Evolutionary conservation across 768 basidiomycete genomes (phyloP), one percentile per base, ranked within the genome.

Genomic region (Jaapia argillacea): DNA sequence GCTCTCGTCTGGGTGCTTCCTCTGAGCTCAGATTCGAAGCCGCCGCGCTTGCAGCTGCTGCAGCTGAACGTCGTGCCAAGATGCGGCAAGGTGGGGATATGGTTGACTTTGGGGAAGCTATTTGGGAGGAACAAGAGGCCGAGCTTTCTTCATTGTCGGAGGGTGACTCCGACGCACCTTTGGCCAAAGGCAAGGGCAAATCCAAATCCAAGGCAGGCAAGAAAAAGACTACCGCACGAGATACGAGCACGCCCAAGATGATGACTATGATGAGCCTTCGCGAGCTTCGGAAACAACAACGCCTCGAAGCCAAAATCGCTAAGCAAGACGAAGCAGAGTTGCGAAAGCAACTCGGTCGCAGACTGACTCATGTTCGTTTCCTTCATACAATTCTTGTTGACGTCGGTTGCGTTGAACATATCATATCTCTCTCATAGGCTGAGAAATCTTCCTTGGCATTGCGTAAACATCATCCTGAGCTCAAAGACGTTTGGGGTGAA

Each of bases 401-500:
- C 27, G 40, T 12, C 18, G 4, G 13, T 35, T 38, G 14, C n/a
- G 52, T 31, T n/a, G n/a, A n/a, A n/a, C n/a, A n/a, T n/a, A n/a
- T n/a, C 47, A 14, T 51, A 20, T 27, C n/a, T 47, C 28, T 16
- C 10, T 7, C 41, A 3, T 41, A 91, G 85, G 77, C 84, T 5
- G 87, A 90, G 60, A 85, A 72, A 54, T 68, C 75, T 1, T 70
- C 77, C 4, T 52, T 87, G 28, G 73, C 77, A 12, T 59, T 91
- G 24, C 67, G 71, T 21, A 72, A 64, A 52, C 68, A 85, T 56
- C 93, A 94, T 56, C 80, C 84, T 1, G 90, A 94, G 54, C 72
- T 96, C 25, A 65, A 60, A 45, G 73, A 82, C 59, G 81, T 89
- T 27, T 97, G 94, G 93, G 89, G 89, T 21, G 82, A 97, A 54